Percentiles rank a stretch among this genome's conserved stretches.
phyloP scores from a whole-genome alignment of 1,284 basidiomycete genomes.

The Spongiforma sp. region DNA sequence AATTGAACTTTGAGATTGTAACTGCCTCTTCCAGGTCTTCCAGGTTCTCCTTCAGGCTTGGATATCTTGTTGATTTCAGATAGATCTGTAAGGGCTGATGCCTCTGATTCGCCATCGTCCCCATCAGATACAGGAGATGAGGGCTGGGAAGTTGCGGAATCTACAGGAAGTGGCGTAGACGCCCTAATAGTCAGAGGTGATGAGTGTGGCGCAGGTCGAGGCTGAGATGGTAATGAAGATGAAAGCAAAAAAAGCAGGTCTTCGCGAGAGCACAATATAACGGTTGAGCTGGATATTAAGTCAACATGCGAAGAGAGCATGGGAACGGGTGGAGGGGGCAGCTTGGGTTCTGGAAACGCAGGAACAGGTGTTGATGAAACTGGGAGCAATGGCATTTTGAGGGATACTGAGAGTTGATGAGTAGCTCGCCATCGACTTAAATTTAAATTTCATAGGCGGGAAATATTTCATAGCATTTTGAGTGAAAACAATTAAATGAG shows the following conservation, averaged over 20 bases:
- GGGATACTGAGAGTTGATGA: neutral
- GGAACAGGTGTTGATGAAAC: neutral
- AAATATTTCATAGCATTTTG: too few species aligned
- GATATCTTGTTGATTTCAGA: neutral
- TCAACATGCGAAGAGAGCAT: neutral
- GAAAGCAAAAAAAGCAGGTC: neutral
- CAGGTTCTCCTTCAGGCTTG: slow-evolving; percentile 11
- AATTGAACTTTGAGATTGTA: slow-evolving; percentile 14
- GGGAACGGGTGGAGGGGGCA: neutral
- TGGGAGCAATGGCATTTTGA: neutral
- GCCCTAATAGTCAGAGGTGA: too few species aligned
- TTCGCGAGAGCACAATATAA: neutral
- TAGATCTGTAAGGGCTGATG: slow-evolving; percentile 5
- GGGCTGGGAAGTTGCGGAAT: neutral
- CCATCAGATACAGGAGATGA: neutral
- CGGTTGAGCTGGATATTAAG: neutral
- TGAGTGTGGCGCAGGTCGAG: neutral
- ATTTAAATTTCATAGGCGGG: neutral
- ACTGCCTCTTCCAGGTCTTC: slow-evolving; percentile 11
- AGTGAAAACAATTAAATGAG: too few species aligned
- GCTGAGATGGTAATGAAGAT: neutral
- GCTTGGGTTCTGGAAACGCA: neutral
- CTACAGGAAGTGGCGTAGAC: neutral
- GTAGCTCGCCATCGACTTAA: too few species aligned
- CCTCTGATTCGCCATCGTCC: neutral